Percentiles rank a stretch among this genome's conserved stretches.
These are phyloP conservation scores for Corymbia calophylla DNA, from an alignment of 441 rosid genomes.

Conservation along the genomic window DNA sequence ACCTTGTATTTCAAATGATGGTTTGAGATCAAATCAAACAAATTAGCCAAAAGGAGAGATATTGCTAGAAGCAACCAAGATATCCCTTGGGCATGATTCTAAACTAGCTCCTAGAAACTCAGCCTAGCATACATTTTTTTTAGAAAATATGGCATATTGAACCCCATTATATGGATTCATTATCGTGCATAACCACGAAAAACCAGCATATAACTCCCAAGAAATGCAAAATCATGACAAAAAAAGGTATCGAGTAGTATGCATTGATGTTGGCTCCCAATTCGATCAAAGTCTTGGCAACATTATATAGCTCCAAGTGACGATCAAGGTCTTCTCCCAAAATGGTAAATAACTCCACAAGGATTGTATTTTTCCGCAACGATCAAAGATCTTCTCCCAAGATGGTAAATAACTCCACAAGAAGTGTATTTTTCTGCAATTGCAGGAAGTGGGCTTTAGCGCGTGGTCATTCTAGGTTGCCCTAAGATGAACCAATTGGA, in stretches of 20 bases:
- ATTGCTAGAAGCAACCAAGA: neutral
- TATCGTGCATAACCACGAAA: neutral
- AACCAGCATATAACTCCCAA: too few species aligned
- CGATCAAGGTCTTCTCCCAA: conserved; percentile 79
- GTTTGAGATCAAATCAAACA: neutral
- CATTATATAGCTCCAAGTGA: conserved; percentile 51
- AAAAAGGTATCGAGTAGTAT: conserved; percentile 57
- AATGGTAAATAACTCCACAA: too few species aligned
- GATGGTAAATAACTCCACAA: too few species aligned
- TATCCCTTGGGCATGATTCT: neutral
- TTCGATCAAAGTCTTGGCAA: conserved; percentile 72
- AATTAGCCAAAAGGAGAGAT: neutral
- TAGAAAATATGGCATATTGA: neutral
- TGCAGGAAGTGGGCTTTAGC: conserved; percentile 8
- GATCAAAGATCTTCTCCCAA: too few species aligned
- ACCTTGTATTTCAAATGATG: neutral
- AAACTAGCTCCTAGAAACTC: neutral
- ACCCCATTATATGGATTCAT: neutral
- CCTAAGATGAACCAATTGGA: conserved; percentile 17
- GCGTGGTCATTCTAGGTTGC: conserved; percentile 17
- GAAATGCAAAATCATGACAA: too few species aligned
- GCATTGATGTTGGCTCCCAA: conserved; percentile 81
- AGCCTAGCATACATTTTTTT: neutral
- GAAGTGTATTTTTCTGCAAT: neutral
- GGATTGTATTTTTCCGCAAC: too few species aligned